phyloP scores from a whole-genome alignment of 2,329 filamentous ascomycete species.

The Colletotrichum gloeosporioides region DNA sequence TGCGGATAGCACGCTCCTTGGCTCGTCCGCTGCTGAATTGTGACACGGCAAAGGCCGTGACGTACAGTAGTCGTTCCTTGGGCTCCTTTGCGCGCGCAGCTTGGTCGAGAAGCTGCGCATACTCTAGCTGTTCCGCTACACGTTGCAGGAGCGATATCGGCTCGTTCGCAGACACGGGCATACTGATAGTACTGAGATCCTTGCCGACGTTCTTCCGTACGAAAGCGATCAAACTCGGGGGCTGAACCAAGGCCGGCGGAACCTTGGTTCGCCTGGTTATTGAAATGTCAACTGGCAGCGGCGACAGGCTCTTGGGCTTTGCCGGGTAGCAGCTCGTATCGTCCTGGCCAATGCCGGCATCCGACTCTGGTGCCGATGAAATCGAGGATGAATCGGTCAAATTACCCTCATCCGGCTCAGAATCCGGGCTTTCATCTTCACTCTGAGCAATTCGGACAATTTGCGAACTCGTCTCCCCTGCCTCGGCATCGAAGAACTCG shows the following conservation, averaged over 20 bases:
- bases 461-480: conserved; percentile 66
- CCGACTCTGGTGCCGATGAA: conserved; percentile 62
- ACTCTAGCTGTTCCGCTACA: conserved; percentile 89
- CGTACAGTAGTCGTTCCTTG: conserved; percentile 77
- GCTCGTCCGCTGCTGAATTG: conserved; percentile 81
- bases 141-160: conserved; percentile 88
- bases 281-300: conserved; percentile 72
- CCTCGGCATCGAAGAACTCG: conserved; percentile 94
- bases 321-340: conserved; percentile 72
- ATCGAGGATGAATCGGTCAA: conserved; percentile 62
- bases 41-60: conserved; percentile 90
- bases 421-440: conserved; percentile 67
- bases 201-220: conserved; percentile 98
- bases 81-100: conserved; percentile 68
- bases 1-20: conserved; percentile 90
- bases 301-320: conserved; percentile 76
- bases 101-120: conserved; percentile 81
- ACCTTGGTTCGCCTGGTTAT: conserved; percentile 75
- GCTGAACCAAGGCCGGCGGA: conserved; percentile 74
- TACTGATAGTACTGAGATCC: conserved; percentile 93
- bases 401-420: conserved; percentile 60
- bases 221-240: conserved; percentile 92
- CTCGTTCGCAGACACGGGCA: conserved; percentile 97
- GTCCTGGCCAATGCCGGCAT: conserved; percentile 62
- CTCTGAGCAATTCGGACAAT: conserved; percentile 77